phyloP scores from a whole-genome alignment of 2,329 filamentous ascomycete species.

The Colletotrichum cordylinicola region DNA sequence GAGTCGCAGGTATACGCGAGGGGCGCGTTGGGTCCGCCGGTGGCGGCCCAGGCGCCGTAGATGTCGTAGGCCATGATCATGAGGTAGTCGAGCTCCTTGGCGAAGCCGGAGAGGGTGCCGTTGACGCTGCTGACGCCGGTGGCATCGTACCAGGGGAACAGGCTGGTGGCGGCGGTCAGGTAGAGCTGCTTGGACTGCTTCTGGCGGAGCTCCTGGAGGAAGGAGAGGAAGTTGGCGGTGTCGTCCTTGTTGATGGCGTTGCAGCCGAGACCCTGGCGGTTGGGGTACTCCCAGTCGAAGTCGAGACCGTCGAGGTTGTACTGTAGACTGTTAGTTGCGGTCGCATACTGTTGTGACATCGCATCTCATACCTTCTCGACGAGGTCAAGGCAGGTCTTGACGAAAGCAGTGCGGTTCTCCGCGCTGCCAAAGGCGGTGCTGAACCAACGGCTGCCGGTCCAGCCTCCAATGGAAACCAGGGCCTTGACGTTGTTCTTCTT shows the following conservation, averaged over 20 bases:
- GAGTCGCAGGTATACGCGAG: conserved; percentile 6
- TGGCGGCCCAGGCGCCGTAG: conserved; percentile 13
- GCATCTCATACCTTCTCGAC: conserved; percentile 14
- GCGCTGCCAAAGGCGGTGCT: conserved; percentile 9
- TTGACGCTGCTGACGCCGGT: not conserved
- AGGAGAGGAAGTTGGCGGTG: conserved; percentile 14
- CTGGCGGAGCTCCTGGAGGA: conserved; percentile 18
- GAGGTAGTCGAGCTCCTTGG: conserved; percentile 12
- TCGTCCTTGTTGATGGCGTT: conserved; percentile 14
- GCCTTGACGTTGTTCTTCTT: conserved; percentile 7
- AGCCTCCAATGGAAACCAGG: conserved; percentile 15
- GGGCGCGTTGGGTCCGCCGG: conserved; percentile 14
- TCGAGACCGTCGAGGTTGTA: conserved; percentile 20
- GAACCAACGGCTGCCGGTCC: conserved; percentile 16
- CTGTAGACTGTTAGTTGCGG: not conserved
- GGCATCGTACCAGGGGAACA: conserved; percentile 12
- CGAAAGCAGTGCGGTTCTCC: conserved; percentile 26
- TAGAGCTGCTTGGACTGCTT: conserved; percentile 18
- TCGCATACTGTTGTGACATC: not conserved
- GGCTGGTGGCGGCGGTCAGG: conserved; percentile 13
- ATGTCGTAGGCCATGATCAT: conserved; percentile 22
- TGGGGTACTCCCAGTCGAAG: conserved; percentile 28
- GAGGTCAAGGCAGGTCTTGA: conserved; percentile 23
- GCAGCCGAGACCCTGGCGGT: conserved; percentile 20
- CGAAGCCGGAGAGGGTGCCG: conserved; percentile 3